A percentile compares a stretch with the other conserved stretches of the same genome.
Conservation (phyloP, 495 filamentous ascomycete species). For the Usnea hakonensis region DNA sequence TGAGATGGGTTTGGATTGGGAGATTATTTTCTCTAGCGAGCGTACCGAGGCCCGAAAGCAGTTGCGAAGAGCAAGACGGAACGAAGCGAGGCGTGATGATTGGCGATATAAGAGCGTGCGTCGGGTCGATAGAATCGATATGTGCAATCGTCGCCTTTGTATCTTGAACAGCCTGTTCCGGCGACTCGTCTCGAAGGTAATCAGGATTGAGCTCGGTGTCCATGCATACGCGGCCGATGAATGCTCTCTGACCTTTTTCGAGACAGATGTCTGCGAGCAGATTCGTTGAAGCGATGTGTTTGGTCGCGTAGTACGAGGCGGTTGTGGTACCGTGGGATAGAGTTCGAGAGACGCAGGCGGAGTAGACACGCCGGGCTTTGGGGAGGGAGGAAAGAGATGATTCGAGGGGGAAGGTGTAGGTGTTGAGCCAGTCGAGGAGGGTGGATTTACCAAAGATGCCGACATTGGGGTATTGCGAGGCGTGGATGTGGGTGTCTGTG, state of each 20-base stretch:
- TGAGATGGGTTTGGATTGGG: slow-evolving; percentile 83
- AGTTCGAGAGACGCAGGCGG: slow-evolving; percentile 64
- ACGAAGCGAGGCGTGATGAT: slow-evolving; percentile 91
- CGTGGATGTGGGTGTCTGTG: slow-evolving; percentile 88
- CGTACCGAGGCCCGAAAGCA: slow-evolving; percentile 54
- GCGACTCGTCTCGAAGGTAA: slow-evolving; percentile 64
- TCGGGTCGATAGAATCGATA: slow-evolving; percentile 58
- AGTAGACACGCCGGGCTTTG: slow-evolving; percentile 56
- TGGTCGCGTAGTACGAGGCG: slow-evolving; percentile 87
- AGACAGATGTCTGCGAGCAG: slow-evolving; percentile 77
- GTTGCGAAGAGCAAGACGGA: slow-evolving; percentile 56
- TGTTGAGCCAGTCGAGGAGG: slow-evolving; percentile 83
- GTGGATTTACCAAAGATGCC: slow-evolving; percentile 88
- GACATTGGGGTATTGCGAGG: slow-evolving; percentile 84
- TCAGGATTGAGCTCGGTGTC: slow-evolving; percentile 58
- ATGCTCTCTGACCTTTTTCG: slow-evolving; percentile 70
- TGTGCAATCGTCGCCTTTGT: slow-evolving; percentile 58
- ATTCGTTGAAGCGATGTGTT: slow-evolving; percentile 74
- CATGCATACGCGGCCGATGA: slow-evolving; percentile 91
- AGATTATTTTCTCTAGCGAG: slow-evolving; percentile 50
- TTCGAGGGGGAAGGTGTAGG: slow-evolving; percentile 94
- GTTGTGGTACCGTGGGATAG: slow-evolving; percentile 85
- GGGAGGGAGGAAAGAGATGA: slow-evolving; percentile 51
- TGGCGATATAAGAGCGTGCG: slow-evolving; percentile 52
- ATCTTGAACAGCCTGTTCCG: slow-evolving; percentile 46